phyloP scores from a whole-genome alignment of 139 green algal species.

The Chloropicon primus region DNA sequence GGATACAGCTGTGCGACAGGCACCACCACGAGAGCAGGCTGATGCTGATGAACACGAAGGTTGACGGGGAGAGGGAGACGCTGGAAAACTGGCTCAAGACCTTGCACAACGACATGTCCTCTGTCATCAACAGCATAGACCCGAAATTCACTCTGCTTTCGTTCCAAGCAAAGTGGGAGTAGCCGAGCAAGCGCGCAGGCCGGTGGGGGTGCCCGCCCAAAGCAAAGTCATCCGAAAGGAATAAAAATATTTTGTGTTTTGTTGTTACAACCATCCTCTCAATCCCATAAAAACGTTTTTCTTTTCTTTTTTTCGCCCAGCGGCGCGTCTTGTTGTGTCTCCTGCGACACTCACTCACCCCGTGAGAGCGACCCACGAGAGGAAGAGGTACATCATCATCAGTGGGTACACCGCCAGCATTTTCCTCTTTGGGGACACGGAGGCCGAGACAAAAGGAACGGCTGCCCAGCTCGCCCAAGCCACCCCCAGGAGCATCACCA shows the following conservation, averaged over 20 bases:
- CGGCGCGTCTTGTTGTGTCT: too few species aligned
- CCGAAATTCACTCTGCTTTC: not conserved
- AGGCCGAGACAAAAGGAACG: slow-evolving; percentile 78
- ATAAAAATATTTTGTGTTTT: too few species aligned
- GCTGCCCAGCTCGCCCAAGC: slow-evolving; percentile 61
- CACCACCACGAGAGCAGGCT: not conserved
- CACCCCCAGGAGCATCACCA: slow-evolving; percentile 39
- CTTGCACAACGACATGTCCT: not conserved
- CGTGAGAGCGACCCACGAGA: not conserved
- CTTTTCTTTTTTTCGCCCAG: too few species aligned
- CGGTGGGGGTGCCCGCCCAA: too few species aligned
- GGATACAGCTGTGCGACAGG: not conserved
- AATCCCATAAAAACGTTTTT: too few species aligned
- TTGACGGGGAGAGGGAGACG: not conserved
- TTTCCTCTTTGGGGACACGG: slow-evolving; percentile 35
- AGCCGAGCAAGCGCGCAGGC: too few species aligned
- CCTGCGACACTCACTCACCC: too few species aligned
- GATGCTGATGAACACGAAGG: not conserved
- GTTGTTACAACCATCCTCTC: too few species aligned
- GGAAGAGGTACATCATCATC: slow-evolving; percentile 61
- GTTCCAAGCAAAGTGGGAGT: not conserved
- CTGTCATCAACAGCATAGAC: not conserved
- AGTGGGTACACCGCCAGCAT: slow-evolving; percentile 85
- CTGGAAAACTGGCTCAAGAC: not conserved
- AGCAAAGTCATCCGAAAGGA: too few species aligned